Evolutionary conservation across 768 basidiomycete genomes (phyloP), one percentile per base, ranked within the genome.

Genomic region (Mycena belliarum): DNA sequence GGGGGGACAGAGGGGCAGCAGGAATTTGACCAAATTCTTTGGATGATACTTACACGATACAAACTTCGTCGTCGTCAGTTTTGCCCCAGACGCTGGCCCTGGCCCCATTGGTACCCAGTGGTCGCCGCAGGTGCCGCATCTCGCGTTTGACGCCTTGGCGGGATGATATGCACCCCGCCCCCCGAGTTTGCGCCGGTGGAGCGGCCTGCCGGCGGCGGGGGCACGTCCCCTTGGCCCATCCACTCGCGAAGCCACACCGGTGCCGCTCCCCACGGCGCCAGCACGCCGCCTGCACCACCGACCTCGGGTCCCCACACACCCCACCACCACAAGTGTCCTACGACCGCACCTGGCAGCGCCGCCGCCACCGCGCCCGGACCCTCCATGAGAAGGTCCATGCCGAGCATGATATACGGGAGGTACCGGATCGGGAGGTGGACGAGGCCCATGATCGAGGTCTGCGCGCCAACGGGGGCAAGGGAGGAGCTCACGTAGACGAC

Each of bases 301-400:
- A 76, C 67, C 18, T 70, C 73, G 29, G 74, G 73, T 24, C 82
- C 81, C 79, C 85, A 86, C 9, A 91, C 78, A 24, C 75, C 67
- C 86, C 85, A 90, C 85, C 87, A 92, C 89, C 91, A 94, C 10
- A 82, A 68, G 68, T 95, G 91, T 0, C 93, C 93, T 3, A 87
- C 81, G 29, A 91, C 78, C 32, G 88, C 80, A 9, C 93, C 93
- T 0, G 86, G 85, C 46, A 91, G 68, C 24, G 80, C 74, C 25
- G 76, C 65, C 8, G 83, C 81, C 5, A 86, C 88, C 4, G 79
- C 82, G 1, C 57, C 37, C 0, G 85, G 82, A 4, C 88, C 89
- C 12, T 73, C 84, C 57, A 79, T 78, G 65, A 94, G 67, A 45
- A 89, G 68, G 70, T 95, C 93, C 65, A 95, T 72, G 35, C 68